These are phyloP conservation scores for Xylariaceae sp. DNA, from an alignment of 2,329 filamentous ascomycete species.

Conservation along the genomic window DNA sequence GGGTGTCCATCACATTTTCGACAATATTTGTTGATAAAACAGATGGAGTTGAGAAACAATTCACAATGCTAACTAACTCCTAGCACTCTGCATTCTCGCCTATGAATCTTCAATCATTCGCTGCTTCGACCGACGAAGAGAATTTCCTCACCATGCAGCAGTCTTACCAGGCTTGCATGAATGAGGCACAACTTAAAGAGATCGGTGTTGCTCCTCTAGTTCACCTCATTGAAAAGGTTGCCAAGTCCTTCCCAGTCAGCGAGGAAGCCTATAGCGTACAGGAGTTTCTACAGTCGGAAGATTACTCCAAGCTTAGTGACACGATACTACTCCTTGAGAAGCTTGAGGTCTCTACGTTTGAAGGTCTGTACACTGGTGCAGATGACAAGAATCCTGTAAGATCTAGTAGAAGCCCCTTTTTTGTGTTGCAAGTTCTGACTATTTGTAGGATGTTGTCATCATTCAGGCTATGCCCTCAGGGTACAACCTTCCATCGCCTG, in stretches of 20 bases:
- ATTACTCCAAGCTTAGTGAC: constrained; percentile 38
- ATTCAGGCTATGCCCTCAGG: constrained; percentile 40
- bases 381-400: constrained; percentile 40
- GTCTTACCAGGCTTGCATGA: constrained; percentile 61
- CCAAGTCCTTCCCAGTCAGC: constrained; percentile 39
- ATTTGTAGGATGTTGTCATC: constrained; percentile 30
- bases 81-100: constrained; percentile 48
- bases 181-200: constrained; percentile 52
- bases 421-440: constrained; percentile 2
- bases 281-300: constrained; percentile 22
- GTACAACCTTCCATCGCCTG: constrained; percentile 56
- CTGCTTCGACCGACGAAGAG: constrained; percentile 46
- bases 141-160: constrained; percentile 64
- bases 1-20: neutral
- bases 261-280: constrained; percentile 23
- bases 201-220: constrained; percentile 52
- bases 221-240: constrained; percentile 49
- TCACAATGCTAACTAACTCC: constrained; percentile 18
- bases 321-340: constrained; percentile 43
- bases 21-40: no score
- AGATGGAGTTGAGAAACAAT: neutral
- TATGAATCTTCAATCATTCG: constrained; percentile 31
- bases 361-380: constrained; percentile 35
- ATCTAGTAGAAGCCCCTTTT: neutral
- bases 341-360: constrained; percentile 39